A percentile compares a stretch with the other conserved stretches of the same genome.
Conservation (phyloP, 495 filamentous ascomycete genomes). For the Astrothelium subdiscretum region DNA sequence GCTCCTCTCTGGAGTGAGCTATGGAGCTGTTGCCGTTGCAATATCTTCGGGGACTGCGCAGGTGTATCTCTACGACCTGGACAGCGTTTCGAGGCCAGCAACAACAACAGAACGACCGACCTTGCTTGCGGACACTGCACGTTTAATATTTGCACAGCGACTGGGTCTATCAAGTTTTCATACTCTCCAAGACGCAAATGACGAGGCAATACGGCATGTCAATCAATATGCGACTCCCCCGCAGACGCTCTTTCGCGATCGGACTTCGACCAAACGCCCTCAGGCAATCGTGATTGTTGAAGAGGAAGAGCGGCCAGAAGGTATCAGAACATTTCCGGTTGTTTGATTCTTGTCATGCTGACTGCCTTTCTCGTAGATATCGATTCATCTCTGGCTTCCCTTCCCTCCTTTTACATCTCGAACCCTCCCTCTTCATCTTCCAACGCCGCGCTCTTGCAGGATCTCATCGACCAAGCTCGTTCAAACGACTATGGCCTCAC, state of each 20-base stretch:
- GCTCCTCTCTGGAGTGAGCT: not conserved
- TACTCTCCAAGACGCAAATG: conserved; percentile 32
- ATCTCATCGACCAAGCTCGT: not conserved
- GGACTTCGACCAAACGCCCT: conserved; percentile 1
- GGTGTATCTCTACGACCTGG: conserved; percentile 24
- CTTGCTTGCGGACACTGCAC: conserved; percentile 35
- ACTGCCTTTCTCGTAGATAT: not conserved
- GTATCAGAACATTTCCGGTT: not conserved
- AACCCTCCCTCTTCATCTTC: not conserved
- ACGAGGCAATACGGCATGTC: conserved; percentile 35
- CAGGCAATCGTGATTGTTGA: conserved; percentile 39
- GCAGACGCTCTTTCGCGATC: conserved; percentile 31
- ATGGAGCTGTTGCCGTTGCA: not conserved
- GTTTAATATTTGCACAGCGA: conserved; percentile 43
- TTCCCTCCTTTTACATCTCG: not conserved
- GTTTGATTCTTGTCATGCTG: not conserved
- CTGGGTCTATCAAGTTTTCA: conserved; percentile 42
- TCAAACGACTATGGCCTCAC: not conserved
- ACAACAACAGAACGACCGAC: conserved; percentile 4
- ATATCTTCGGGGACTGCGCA: conserved; percentile 5
- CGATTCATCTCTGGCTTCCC: not conserved
- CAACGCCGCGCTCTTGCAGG: not conserved
- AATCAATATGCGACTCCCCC: conserved; percentile 37
- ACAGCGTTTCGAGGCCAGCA: not conserved
- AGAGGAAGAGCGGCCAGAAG: not conserved